A percentile compares a stretch with the other conserved stretches of the same genome.
Evolutionary conservation across 2,329 filamentous ascomycete species (phyloP).

Genomic region (Torrubiellomyces zombiae): DNA sequence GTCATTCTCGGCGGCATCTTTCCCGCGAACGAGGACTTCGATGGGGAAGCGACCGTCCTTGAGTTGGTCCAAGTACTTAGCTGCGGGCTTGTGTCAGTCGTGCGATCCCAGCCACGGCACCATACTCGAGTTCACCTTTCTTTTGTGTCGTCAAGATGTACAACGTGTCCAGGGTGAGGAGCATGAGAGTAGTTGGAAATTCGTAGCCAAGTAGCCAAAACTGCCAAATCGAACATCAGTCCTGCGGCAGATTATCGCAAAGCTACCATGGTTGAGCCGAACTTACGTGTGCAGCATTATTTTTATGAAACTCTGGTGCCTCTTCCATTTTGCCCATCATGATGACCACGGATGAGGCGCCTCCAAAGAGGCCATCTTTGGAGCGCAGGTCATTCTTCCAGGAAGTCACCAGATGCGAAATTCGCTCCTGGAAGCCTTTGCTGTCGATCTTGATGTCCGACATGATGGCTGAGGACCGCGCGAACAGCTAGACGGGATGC

Average conservation of each 20-base stretch:
- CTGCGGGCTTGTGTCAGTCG: constrained; percentile 33
- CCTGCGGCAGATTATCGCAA: no score
- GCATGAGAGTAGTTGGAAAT: constrained; percentile 87
- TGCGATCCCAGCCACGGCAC: no score
- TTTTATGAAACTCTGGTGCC: constrained; percentile 76
- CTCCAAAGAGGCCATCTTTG: constrained; percentile 70
- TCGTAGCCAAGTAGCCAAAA: constrained; percentile 98
- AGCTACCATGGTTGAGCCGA: no score
- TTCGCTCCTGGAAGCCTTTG: constrained; percentile 82
- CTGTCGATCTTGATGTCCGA: constrained; percentile 90
- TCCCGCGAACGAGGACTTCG: constrained; percentile 80
- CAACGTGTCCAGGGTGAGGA: constrained; percentile 74
- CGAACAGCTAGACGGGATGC: constrained; percentile 11
- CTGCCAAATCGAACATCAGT: no score
- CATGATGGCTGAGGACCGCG: constrained; percentile 30
- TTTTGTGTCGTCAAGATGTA: constrained; percentile 93
- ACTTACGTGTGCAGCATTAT: constrained; percentile 84
- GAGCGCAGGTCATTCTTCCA: constrained; percentile 95
- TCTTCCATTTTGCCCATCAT: constrained; percentile 94
- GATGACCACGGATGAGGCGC: constrained; percentile 71
- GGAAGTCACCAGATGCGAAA: constrained; percentile 69
- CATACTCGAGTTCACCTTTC: constrained; percentile 50
- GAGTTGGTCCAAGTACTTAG: constrained; percentile 80
- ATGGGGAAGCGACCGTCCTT: constrained; percentile 86
- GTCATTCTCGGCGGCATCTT: constrained; percentile 80